These are phyloP conservation scores for Fraxinus excelsior DNA, from an alignment of 257 asterid genomes.

Conservation along the genomic window DNA sequence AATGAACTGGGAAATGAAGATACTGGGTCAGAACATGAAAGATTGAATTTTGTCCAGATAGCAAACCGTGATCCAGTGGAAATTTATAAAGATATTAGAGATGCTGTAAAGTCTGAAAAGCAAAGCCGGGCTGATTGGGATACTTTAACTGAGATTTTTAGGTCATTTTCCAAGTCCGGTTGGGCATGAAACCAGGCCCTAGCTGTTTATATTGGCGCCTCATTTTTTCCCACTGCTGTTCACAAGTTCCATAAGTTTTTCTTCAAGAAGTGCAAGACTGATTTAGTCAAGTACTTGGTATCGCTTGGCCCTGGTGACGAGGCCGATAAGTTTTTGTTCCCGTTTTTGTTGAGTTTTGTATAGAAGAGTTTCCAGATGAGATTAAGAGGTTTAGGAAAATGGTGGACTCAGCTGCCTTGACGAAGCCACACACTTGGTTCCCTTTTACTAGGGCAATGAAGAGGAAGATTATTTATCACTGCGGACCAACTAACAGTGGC, in stretches of 20 bases:
- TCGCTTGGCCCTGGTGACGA: conserved; percentile 68
- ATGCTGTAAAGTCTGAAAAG: conserved; percentile 28
- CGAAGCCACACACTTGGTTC: conserved; percentile 94
- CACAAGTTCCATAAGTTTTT: conserved; percentile 57
- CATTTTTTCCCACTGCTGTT: conserved; percentile 74
- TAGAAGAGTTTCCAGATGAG: conserved; percentile 70
- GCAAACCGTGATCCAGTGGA: conserved; percentile 61
- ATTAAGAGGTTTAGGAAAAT: conserved; percentile 71
- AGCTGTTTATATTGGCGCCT: conserved; percentile 76
- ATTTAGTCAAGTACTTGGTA: conserved; percentile 55
- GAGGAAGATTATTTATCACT: conserved; percentile 78
- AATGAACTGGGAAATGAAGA: conserved; percentile 17
- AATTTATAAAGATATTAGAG: conserved; percentile 60
- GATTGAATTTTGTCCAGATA: conserved; percentile 35
- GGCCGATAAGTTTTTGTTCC: conserved; percentile 77
- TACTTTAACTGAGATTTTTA: conserved; percentile 50
- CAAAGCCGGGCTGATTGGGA: conserved; percentile 54
- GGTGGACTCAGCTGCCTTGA: conserved; percentile 90
- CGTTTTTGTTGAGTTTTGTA: conserved; percentile 85
- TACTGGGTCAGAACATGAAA: conserved; percentile 27
- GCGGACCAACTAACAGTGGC: conserved; percentile 99
- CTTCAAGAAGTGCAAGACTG: conserved; percentile 47
- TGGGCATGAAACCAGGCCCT: conserved; percentile 92
- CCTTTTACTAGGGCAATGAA: conserved; percentile 98
- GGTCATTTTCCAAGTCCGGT: conserved; percentile 58